Base-by-base conservation (phyloP, 2,329 filamentous ascomycete genomes). In the Trichoderma sp. region DNA sequence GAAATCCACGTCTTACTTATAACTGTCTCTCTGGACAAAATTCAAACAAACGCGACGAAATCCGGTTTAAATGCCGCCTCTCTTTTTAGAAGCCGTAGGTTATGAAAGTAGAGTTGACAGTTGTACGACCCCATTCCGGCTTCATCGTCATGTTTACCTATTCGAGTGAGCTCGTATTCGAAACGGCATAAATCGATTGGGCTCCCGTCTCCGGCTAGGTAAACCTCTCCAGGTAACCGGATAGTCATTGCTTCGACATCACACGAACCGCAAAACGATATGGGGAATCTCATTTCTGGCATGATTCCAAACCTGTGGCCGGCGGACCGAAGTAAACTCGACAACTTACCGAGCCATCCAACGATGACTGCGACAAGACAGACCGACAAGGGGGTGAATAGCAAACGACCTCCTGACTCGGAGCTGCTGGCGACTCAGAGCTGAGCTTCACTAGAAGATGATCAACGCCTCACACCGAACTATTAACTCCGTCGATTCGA, bases 361-460 rank as follows among this genome's bases (percentile, higher is more conserved):
- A 8, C 5, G 9, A 25, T 13, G 34, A n/a, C 34, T 39, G 54
- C 7, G 32, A 53, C 10, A 6, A 25, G 22, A 35, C 45, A 32
- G 45, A 10, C 59, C 48, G 22, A 22, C 12, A 39, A 39, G 32
- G 32, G 10, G 25, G 25, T 4, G 15, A 29, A n/a, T 17, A n/a
- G 27, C 5, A 50, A 50, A 29, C n/a, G 15, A 22, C 45, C 48
- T 39, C 48, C 59, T 63, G 42, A 39, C n/a, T 63, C 59, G 59
- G 59, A 63, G 59, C 59, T 63, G 22, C 27, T n/a, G 34, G 39
- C 39, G 39, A 25, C 58, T 61, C 37, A 59, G 17, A 59, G 35
- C 15, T 45, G 17, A 59, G 35, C 15, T 45, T 19, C n/a, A 25
- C 17, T 39, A n/a, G 15, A 54, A 19, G 17, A 32, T 59, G 25